Evolutionary conservation across 2,329 filamentous ascomycete genomes (phyloP).

Genomic region (Sarocladium kiliense): DNA sequence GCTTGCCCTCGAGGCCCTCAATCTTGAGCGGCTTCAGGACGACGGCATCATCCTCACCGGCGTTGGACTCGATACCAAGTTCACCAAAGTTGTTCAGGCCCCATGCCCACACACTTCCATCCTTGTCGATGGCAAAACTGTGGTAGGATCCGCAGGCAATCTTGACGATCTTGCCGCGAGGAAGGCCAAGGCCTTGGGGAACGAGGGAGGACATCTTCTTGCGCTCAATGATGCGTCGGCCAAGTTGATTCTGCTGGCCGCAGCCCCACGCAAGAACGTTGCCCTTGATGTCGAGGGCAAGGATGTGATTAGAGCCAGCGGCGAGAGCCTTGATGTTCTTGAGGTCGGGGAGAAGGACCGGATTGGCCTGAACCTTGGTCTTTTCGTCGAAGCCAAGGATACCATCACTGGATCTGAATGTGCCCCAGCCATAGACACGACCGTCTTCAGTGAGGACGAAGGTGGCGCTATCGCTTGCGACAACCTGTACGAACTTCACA

Average conservation of each 20-base stretch:
- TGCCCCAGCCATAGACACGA: constrained; percentile 77
- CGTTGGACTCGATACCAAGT: constrained; percentile 59
- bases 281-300: constrained; percentile 61
- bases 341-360: constrained; percentile 53
- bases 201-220: constrained; percentile 58
- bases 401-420: constrained; percentile 63
- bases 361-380: constrained; percentile 44
- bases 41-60: constrained; percentile 51
- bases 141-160: constrained; percentile 70
- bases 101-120: constrained; percentile 72
- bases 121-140: constrained; percentile 70
- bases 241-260: constrained; percentile 61
- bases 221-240: constrained; percentile 54
- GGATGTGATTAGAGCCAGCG: constrained; percentile 65
- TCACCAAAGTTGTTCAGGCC: constrained; percentile 85
- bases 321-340: constrained; percentile 61
- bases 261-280: constrained; percentile 67
- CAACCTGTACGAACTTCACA: constrained; percentile 58
- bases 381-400: constrained; percentile 58
- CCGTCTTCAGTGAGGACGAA: constrained; percentile 74
- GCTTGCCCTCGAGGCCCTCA: constrained; percentile 54
- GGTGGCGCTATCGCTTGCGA: constrained; percentile 68
- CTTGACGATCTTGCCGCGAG: constrained; percentile 53
- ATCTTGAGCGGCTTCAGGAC: constrained; percentile 69
- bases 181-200: constrained; percentile 52